Percentiles rank a stretch among this genome's conserved stretches.
phyloP scores from a whole-genome alignment of 73 alveolate species.

The Uronychia binucleata region DNA sequence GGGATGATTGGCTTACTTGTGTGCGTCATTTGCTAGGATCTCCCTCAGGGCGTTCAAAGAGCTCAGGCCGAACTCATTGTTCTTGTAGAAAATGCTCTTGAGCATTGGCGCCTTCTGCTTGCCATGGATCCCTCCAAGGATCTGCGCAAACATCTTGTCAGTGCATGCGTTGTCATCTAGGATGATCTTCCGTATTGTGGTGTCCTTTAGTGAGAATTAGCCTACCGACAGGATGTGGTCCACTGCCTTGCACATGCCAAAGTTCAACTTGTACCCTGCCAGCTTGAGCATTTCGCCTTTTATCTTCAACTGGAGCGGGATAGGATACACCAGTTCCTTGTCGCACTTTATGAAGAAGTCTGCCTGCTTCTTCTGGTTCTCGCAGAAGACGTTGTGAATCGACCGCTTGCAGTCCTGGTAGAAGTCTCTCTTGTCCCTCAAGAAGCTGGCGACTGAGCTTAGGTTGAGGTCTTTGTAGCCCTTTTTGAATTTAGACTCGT shows the following conservation, averaged over 20 bases:
- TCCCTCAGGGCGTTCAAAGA: background rate
- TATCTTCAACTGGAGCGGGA: background rate
- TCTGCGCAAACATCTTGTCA: background rate
- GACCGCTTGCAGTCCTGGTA: background rate
- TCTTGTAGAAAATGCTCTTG: background rate
- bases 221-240: background rate
- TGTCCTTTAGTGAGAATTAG: background rate
- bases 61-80: background rate
- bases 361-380: background rate
- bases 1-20: too few relatives aligned
- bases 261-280: background rate
- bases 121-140: background rate
- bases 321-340: background rate
- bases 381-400: background rate
- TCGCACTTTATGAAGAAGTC: background rate
- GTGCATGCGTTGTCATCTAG: background rate
- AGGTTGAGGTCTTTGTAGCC: background rate
- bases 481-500: background rate
- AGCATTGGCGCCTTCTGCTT: background rate
- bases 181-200: background rate
- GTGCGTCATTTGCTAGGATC: background rate
- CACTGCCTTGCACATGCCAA: background rate
- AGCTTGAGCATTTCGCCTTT: background rate
- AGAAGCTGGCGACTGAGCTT: background rate
- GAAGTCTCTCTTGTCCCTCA: background rate